phyloP scores from a whole-genome alignment of 352 stramenopile species.

The Pythium rishiriense region DNA sequence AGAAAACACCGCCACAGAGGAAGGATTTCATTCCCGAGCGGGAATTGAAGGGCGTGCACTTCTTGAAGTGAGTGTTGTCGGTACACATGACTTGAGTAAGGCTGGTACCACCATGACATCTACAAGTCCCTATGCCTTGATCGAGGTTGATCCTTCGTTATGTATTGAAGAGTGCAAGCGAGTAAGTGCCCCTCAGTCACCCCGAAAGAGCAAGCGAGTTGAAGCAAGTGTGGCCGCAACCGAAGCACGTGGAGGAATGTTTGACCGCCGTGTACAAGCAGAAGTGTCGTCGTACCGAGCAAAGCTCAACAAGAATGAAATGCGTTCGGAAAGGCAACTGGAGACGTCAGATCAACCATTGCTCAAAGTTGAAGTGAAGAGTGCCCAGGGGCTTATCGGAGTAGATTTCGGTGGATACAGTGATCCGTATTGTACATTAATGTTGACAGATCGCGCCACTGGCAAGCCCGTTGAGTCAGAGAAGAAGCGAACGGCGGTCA shows the following conservation, averaged over 20 bases:
- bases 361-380: constrained; percentile 59
- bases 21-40: constrained; percentile 52
- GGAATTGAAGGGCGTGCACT: constrained; percentile 60
- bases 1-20: constrained; percentile 54
- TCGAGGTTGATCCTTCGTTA: constrained; percentile 55
- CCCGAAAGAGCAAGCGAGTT: constrained; percentile 47
- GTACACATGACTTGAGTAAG: constrained; percentile 36
- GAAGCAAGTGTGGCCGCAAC: constrained; percentile 36
- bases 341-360: constrained; percentile 35
- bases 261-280: constrained; percentile 47
- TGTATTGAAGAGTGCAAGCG: constrained; percentile 60
- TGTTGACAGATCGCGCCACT: constrained; percentile 44
- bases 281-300: constrained; percentile 61
- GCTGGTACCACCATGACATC: constrained; percentile 26
- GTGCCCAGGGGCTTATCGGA: constrained; percentile 54
- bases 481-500: constrained; percentile 70
- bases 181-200: constrained; percentile 45
- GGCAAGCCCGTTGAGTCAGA: constrained; percentile 56
- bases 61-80: constrained; percentile 58
- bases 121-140: constrained; percentile 55
- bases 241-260: constrained; percentile 44
- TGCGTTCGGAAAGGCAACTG: constrained; percentile 49
- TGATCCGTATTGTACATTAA: constrained; percentile 74
- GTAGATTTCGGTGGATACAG: constrained; percentile 70
- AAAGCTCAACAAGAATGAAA: constrained; percentile 58